Conservation (phyloP, 192 early-diverging fungal genomes). For the Cladochytrium replicatum region DNA sequence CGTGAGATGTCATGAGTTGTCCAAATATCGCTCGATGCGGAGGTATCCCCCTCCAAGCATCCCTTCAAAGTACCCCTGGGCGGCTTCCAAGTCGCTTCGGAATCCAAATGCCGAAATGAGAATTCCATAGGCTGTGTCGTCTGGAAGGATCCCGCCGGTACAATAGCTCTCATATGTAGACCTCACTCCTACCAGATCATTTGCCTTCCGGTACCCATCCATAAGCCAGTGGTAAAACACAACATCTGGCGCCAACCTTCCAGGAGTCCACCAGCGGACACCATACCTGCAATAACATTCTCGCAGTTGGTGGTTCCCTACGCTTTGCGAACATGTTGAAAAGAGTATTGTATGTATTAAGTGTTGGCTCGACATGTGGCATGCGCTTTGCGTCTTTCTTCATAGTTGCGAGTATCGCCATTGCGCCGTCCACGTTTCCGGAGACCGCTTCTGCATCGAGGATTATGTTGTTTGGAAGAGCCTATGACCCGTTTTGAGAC, state of each 20-base stretch:
- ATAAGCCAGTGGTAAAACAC: no score
- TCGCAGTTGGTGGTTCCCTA: no score
- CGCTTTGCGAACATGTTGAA: no score
- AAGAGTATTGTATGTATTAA: no score
- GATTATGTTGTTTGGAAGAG: conserved; percentile 5
- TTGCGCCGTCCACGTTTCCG: not conserved
- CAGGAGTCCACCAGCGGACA: no score
- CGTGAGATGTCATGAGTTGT: conserved; percentile 5
- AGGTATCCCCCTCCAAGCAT: not conserved
- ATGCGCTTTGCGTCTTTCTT: conserved; percentile 7
- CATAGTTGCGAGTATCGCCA: conserved; percentile 9
- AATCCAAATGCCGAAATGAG: conserved; percentile 6
- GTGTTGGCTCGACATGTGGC: no score
- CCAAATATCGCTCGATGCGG: conserved; percentile 8
- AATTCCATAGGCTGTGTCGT: conserved; percentile 1
- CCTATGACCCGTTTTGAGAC: no score
- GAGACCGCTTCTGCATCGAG: conserved; percentile 11
- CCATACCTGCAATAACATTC: no score
- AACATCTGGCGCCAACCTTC: no score
- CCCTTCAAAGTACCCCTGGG: not conserved
- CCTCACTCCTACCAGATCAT: not conserved
- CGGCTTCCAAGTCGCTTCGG: conserved; percentile 1
- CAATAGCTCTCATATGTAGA: not conserved
- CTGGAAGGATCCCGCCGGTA: not conserved
- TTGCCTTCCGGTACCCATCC: no score